Conservation (phyloP, 306 rosid species). For the Vachellia pachyceras region DNA sequence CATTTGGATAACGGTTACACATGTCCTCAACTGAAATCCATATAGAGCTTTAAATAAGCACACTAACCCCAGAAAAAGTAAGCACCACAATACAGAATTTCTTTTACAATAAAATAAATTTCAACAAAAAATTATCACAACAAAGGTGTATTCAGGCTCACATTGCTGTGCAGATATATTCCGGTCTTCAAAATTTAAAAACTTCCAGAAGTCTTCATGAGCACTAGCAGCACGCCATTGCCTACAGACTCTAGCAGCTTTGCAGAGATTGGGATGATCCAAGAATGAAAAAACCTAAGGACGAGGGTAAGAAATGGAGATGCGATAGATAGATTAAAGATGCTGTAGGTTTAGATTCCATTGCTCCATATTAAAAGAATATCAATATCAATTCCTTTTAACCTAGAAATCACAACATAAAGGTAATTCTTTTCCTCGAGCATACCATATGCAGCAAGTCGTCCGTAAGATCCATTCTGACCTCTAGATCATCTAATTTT, state of each 20-base stretch:
- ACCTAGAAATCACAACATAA: conserved; percentile 5
- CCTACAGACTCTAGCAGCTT: conserved; percentile 90
- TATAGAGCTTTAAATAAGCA: conserved; percentile 39
- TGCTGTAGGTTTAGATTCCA: neutral
- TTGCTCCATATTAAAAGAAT: neutral
- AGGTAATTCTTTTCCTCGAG: conserved; percentile 3
- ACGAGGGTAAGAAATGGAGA: conserved; percentile 6
- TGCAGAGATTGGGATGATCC: conserved; percentile 88
- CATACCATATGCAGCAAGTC: conserved; percentile 95
- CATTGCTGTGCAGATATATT: conserved; percentile 90
- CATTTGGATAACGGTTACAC: conserved; percentile 97
- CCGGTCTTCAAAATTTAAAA: conserved; percentile 86
- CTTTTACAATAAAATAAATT: neutral
- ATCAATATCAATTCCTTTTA: conserved; percentile 9
- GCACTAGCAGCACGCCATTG: conserved; percentile 98
- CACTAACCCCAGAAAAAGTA: neutral
- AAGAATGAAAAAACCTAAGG: conserved; percentile 93
- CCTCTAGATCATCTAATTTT: conserved; percentile 65
- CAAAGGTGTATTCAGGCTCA: conserved; percentile 47
- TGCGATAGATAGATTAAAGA: neutral
- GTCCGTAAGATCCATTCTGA: conserved; percentile 97
- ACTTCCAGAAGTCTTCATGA: conserved; percentile 97
- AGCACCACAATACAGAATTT: neutral
- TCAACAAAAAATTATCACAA: conserved; percentile 1
- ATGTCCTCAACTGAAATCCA: conserved; percentile 84